Evolutionary conservation across 352 stramenopile genomes (phyloP), one percentile per base, ranked within the genome.

Genomic region (Phytophthora palmivora): DNA sequence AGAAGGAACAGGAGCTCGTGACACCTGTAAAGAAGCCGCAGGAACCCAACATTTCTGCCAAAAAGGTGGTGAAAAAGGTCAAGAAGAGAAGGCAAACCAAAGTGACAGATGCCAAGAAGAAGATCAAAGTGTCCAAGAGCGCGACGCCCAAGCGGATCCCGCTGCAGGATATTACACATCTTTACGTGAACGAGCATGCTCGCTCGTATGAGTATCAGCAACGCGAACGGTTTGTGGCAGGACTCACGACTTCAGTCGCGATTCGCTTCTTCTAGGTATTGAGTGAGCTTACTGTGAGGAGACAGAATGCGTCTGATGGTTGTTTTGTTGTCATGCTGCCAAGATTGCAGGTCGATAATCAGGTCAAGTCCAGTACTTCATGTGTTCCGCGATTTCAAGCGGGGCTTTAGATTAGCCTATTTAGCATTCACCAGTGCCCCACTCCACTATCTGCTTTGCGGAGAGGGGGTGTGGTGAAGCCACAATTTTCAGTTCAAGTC

Each of bases 131-230:
- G 18, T 42, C 60, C 7, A 78, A 78, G 58, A 63, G 43, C 51
- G 24, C 65, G 49, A 51, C 58, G 9, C 63, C 58, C 34, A 78
- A 75, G 59, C 75, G 82, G 2, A 62, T 71, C 15, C 82, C 82
- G 32, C 58, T 91, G 55, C 74, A 83, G 36, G 82, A 91, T 51
- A 89, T 91, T 51, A 89, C 79, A 16, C 79, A 89, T 60, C 55
- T 89, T 22, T 91, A 82, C 39, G 69, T 87, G 54, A 73, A 77
- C 60, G 66, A 81, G 39, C 67, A 62, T 12, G 26, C 18, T 26
- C 60, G 48, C 37, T 53, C 37, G 48, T 58, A 58, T 41, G 70
- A 58, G 24, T 44, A 28, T 19, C 55, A 55, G 8, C 65, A 51
- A 14, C 65, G 52, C 6, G 52, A 63, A 37, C 59, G 30, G 4